Conservation (phyloP, 2,329 filamentous ascomycete species). For the Monosporascus sp. region DNA sequence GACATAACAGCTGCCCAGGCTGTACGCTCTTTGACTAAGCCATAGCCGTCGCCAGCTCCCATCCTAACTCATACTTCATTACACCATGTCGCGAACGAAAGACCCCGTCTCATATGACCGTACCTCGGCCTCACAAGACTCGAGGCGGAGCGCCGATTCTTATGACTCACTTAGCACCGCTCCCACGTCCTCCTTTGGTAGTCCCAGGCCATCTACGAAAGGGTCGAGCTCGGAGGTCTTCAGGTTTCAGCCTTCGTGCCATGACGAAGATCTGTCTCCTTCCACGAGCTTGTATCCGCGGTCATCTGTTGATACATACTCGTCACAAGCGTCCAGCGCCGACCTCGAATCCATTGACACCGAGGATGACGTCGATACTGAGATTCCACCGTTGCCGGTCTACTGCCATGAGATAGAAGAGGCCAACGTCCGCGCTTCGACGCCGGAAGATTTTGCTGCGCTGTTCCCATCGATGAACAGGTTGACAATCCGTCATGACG, state of each 20-base stretch:
- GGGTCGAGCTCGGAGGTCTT: conserved; percentile 15
- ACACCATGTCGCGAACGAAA: conserved; percentile 31
- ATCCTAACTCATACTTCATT: conserved; percentile 17
- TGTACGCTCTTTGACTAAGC: conserved; percentile 2
- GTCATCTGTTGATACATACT: conserved; percentile 75
- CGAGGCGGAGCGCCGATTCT: conserved; percentile 38
- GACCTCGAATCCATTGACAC: conserved; percentile 39
- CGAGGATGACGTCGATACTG: conserved; percentile 28
- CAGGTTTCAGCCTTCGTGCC: conserved; percentile 13
- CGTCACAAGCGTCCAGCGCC: conserved; percentile 59
- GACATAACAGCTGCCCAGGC: conserved; percentile 8
- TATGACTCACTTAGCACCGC: conserved; percentile 42
- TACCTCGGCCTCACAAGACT: conserved; percentile 33
- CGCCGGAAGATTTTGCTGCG: conserved; percentile 72
- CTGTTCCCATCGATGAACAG: conserved; percentile 83
- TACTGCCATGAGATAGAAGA: conserved; percentile 59
- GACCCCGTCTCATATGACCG: conserved; percentile 27
- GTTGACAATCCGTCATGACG: conserved; percentile 81
- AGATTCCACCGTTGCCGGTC: conserved; percentile 49
- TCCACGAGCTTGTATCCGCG: conserved; percentile 40
- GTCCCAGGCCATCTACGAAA: conserved; percentile 34
- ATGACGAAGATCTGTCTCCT: conserved; percentile 33
- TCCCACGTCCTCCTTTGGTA: conserved; percentile 39
- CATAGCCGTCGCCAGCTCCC: conserved; percentile 8
- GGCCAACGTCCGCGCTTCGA: conserved; percentile 66